Base-by-base conservation (phyloP, 345 rosid species). In the Excoecaria cochinchinensis region DNA sequence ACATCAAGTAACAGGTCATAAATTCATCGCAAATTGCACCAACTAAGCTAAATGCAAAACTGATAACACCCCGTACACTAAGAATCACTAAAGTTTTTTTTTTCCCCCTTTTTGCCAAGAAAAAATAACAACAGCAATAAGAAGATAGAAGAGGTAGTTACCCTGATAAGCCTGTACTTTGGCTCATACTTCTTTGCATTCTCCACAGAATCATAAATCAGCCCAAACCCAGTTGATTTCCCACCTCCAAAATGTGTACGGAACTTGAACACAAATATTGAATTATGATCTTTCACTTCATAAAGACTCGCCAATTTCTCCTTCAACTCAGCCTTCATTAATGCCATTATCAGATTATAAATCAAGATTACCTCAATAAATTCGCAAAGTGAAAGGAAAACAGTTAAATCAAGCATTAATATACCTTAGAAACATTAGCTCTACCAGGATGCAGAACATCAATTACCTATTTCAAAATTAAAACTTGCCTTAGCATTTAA, bases 221-320 rank as follows among this genome's bases (percentile, higher is more conserved):
- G 82, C 48, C 98, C 99, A 75, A 96, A 96, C 0, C 99, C 99
- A 1, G 98, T 91, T 8, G 99, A 96, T 80, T 96, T 96, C 39
- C 99, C 99, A 74, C 99, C 99, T 71, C 99, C 99, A 82, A 96
- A 96, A 65, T 90, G 94, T 24, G 99, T 96, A 74, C 97, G 82
- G 86, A 96, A 96, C 89, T 96, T 92, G 85, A 93, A 96, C 19
- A 93, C 98, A 70, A 96, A 96, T 82, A 93, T 96, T 0, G 98
- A 81, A 72, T 93, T 93, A 1, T 91, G 85, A 82, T 93, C 98
- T 78, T 90, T 96, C 38, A 93, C 99, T 46, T 91, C 97, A 25
- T 96, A 96, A 88, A 96, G 84, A 67, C 83, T 85, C 4, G 86
- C 80, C 19, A 96, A 83, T 87, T 92, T 96, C 84, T 93, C 97